phyloP scores from a whole-genome alignment of 2,329 filamentous ascomycete species.

The Sphaerulina musiva region DNA sequence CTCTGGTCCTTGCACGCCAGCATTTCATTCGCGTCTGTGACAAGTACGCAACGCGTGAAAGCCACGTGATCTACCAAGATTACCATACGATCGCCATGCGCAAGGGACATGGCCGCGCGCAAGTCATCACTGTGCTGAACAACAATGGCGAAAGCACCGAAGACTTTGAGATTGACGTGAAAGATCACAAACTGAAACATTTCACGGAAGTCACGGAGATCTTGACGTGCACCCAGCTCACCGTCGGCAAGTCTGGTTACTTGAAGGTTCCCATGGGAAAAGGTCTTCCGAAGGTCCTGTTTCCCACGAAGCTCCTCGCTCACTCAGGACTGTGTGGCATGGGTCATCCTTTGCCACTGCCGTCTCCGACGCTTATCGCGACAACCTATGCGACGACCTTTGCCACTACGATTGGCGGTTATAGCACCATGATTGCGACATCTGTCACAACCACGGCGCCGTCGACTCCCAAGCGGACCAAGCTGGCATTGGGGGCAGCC shows the following conservation, averaged over 20 bases:
- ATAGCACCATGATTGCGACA: not conserved
- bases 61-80: conserved; percentile 41
- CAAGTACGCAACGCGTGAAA: conserved; percentile 39
- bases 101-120: conserved; percentile 36
- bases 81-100: conserved; percentile 41
- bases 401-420: not conserved
- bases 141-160: conserved; percentile 36
- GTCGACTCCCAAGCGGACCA: not conserved
- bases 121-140: conserved; percentile 42
- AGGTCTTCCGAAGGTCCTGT: conserved; percentile 34
- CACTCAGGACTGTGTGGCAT: conserved; percentile 26
- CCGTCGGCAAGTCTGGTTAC: conserved; percentile 24
- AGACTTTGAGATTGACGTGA: conserved; percentile 33
- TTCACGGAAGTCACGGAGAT: conserved; percentile 31
- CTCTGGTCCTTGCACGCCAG: conserved; percentile 40
- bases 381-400: not conserved
- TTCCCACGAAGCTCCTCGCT: conserved; percentile 24
- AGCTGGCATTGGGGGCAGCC: not conserved
- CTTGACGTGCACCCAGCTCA: conserved; percentile 31
- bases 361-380: not conserved
- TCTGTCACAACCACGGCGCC: not conserved
- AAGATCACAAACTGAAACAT: conserved; percentile 27
- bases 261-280: conserved; percentile 32
- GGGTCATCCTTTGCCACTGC: not conserved
- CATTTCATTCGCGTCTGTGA: conserved; percentile 36